Conservation (phyloP, 345 rosid species). For the Lumnitzera littorea region DNA sequence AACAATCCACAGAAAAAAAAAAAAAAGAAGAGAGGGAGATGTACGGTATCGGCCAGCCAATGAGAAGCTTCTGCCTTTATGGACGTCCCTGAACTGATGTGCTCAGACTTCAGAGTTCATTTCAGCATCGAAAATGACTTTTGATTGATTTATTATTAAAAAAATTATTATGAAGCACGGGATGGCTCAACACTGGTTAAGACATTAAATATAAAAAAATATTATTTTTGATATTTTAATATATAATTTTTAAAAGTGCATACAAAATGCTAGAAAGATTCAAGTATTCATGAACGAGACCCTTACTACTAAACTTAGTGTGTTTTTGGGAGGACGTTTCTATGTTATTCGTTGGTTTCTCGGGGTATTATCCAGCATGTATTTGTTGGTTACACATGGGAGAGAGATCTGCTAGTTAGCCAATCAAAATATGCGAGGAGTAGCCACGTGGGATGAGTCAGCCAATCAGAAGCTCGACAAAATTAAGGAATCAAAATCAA, state of each 20-base stretch:
- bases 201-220: too few species aligned
- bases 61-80: slow-evolving; percentile 22
- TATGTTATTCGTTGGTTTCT: neutral
- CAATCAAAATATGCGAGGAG: slow-evolving; percentile 39
- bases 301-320: too few species aligned
- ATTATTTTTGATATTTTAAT: too few species aligned
- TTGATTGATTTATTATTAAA: too few species aligned
- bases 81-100: slow-evolving; percentile 37
- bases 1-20: neutral
- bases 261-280: too few species aligned
- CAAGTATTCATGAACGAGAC: too few species aligned
- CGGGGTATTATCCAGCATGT: slow-evolving; percentile 25
- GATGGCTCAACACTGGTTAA: too few species aligned
- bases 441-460: slow-evolving; percentile 38
- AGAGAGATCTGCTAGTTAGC: slow-evolving; percentile 20
- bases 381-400: slow-evolving; percentile 46
- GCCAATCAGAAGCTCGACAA: slow-evolving; percentile 78
- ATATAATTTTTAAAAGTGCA: too few species aligned
- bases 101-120: neutral
- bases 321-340: too few species aligned
- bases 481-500: slow-evolving; percentile 62
- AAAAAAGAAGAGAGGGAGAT: slow-evolving; percentile 14
- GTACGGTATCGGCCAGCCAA: slow-evolving; percentile 42
- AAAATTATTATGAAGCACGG: too few species aligned
- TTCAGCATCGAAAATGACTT: too few species aligned